Evolutionary conservation across 768 basidiomycete species (phyloP).

Genomic region (Trametes cubensis): DNA sequence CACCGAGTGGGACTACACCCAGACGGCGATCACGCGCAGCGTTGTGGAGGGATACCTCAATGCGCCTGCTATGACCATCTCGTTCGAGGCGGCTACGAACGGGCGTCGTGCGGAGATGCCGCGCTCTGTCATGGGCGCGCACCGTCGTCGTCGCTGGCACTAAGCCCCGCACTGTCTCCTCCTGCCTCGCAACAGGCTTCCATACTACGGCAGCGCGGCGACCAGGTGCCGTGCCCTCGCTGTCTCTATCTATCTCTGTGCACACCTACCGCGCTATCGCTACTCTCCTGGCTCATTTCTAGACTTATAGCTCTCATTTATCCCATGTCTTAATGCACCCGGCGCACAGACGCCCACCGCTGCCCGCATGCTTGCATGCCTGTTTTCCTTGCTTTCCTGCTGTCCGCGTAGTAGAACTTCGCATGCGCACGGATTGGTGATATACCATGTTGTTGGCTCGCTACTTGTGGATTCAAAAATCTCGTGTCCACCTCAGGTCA

Average conservation of each 20-base stretch:
- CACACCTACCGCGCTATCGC: neutral
- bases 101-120: conserved; percentile 15
- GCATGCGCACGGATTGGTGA: neutral
- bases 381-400: neutral
- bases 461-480: too few species aligned
- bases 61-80: conserved; percentile 27
- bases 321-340: neutral
- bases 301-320: neutral
- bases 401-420: neutral
- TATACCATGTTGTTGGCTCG: too few species aligned
- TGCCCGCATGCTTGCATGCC: neutral
- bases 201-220: neutral
- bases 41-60: conserved; percentile 32
- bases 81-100: conserved; percentile 20
- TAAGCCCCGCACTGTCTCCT: neutral
- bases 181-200: neutral
- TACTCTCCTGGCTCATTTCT: neutral
- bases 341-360: neutral
- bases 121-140: conserved; percentile 23
- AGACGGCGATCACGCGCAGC: conserved; percentile 28
- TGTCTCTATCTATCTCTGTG: neutral
- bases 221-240: conserved; percentile 1
- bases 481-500: too few species aligned
- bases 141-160: conserved; percentile 24
- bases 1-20: conserved; percentile 31